phyloP scores from a whole-genome alignment of 257 asterid species.

The Salvia miltiorrhiza region DNA sequence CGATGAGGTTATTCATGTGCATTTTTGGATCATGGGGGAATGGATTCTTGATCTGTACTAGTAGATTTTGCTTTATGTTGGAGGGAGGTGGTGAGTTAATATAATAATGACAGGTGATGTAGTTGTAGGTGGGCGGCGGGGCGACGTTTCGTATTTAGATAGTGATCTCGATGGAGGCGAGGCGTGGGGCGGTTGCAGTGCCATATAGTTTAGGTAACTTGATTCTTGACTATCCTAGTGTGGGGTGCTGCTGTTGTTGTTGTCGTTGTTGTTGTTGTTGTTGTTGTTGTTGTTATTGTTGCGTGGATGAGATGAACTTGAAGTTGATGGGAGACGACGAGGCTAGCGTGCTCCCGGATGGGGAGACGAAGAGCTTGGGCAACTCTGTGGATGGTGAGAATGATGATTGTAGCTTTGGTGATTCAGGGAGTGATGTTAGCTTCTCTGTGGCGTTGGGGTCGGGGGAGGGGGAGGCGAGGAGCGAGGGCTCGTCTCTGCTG shows the following conservation, averaged over 20 bases:
- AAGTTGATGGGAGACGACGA: constrained; percentile 38
- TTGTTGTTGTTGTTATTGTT: too few species aligned
- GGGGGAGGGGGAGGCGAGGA: constrained; percentile 23
- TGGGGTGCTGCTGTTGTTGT: too few species aligned
- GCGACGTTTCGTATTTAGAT: constrained; percentile 37
- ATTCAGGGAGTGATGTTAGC: constrained; percentile 36
- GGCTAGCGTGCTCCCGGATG: constrained; percentile 30
- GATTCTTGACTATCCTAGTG: constrained; percentile 29
- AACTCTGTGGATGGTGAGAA: constrained; percentile 31
- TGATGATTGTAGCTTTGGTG: constrained; percentile 34
- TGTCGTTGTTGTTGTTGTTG: too few species aligned
- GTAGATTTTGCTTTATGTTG: constrained; percentile 24
- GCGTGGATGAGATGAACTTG: constrained; percentile 43
- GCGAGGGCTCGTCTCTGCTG: constrained; percentile 26
- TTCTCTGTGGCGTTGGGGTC: constrained; percentile 24
- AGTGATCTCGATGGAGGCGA: constrained; percentile 56
- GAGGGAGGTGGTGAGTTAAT: constrained; percentile 39
- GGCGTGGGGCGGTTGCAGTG: constrained; percentile 45
- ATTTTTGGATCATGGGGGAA: constrained; percentile 36
- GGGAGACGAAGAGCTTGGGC: constrained; percentile 30
- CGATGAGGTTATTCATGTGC: constrained; percentile 13
- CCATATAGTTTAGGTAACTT: constrained; percentile 59
- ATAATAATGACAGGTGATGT: constrained; percentile 57
- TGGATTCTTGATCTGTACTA: constrained; percentile 25
- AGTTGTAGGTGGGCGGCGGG: constrained; percentile 38